Evolutionary conservation across 1,139 yeast species (phyloP), one percentile per base, ranked within the genome.

Genomic region (Protomyces lactucae-debilis): DNA sequence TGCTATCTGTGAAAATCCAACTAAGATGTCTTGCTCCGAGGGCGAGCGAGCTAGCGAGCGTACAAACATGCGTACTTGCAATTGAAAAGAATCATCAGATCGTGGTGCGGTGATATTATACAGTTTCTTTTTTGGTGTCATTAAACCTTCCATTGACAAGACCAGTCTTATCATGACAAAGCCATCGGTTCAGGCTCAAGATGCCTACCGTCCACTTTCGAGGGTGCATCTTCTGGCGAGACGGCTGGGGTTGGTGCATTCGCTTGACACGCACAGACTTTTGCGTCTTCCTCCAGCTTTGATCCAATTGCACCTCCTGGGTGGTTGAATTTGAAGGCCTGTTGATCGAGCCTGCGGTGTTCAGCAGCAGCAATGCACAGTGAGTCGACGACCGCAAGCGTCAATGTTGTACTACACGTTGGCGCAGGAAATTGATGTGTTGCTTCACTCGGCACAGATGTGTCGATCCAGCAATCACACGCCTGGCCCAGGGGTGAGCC

Each of bases 241-340:
- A 43, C 48, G 12, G 48, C 48, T 10, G 48, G 48, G 14, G 48
- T 43, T 6, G 48, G 28, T n/a, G 48, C 48, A n/a, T 43, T 18
- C 23, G 48, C 48, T 8, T 43, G 48, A 43, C 48, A 43, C 14
- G 48, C 48, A 10, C 48, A 43, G 14, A 14, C 16, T n/a, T 16
- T 18, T n/a, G 48, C 48, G 23, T 43, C 48, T 18, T 43, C 23
- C 14, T 43, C 48, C 5, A 43, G 46, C 61, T 18, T 43, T 5
- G 48, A 43, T 18, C 96, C 96, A 70, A 90, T 89, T 1, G 95
- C 88, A 32, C 97, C 97, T 40, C 96, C 96, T 1, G 97, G 97
- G 72, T 90, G 97, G 72, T 77, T 68, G 80, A 81, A 60, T 96
- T 78, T 67, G 80, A 78, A 51, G 76, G 73, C 48, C 40, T 88